A percentile compares a stretch with the other conserved stretches of the same genome.
These are phyloP conservation scores for Irineochytrium annulatum DNA, from an alignment of 192 early-diverging fungal species.

Conservation along the genomic window DNA sequence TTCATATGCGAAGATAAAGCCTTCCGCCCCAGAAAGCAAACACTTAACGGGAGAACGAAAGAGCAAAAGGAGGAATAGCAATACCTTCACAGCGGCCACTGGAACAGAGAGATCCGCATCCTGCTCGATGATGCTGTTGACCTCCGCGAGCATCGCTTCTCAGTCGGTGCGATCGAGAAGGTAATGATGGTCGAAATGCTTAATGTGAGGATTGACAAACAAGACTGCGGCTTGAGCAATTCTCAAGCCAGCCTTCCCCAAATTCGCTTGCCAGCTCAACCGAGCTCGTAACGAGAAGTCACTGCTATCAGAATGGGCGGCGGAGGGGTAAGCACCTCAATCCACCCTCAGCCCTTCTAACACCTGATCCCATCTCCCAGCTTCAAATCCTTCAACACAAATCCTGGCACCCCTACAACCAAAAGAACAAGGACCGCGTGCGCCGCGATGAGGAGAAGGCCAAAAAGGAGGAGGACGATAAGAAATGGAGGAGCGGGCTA, in stretches of 20 bases:
- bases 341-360: too few relatives aligned
- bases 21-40: background rate
- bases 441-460: constrained; percentile 66
- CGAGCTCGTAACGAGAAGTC: too few relatives aligned
- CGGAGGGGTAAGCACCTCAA: too few relatives aligned
- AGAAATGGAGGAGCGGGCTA: constrained; percentile 37
- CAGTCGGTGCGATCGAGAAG: too few relatives aligned
- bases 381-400: constrained; percentile 29
- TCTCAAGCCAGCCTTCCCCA: too few relatives aligned
- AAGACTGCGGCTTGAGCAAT: too few relatives aligned
- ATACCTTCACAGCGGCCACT: constrained; percentile 20
- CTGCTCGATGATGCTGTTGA: background rate
- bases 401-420: constrained; percentile 70
- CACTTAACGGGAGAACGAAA: background rate
- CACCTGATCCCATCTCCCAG: too few relatives aligned
- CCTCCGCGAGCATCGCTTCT: too few relatives aligned
- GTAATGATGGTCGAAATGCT: too few relatives aligned
- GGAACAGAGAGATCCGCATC: constrained; percentile 16
- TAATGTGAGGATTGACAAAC: too few relatives aligned
- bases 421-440: constrained; percentile 66
- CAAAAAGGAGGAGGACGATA: constrained; percentile 49
- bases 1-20: background rate
- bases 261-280: too few relatives aligned
- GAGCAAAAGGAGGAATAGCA: background rate
- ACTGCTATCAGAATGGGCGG: too few relatives aligned